A percentile compares a stretch with the other conserved stretches of the same genome.
phyloP scores from a whole-genome alignment of 2,329 filamentous ascomycete genomes.

The Sporothrix luriei region DNA sequence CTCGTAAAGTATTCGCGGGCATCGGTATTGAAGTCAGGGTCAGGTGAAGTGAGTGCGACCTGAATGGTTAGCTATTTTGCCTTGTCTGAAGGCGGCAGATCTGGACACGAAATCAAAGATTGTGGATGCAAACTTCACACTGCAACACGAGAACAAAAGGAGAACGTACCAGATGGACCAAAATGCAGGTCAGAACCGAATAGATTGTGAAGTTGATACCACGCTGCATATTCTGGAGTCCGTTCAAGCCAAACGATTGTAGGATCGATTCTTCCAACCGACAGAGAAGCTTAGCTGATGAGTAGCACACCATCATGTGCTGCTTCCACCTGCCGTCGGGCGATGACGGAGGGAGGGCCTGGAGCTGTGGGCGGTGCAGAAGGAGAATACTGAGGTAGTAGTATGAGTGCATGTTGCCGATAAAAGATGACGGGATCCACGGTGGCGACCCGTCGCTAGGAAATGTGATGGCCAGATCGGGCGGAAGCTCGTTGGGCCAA shows the following conservation, averaged over 20 bases:
- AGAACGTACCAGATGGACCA: conserved; percentile 81
- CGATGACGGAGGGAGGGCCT: conserved; percentile 71
- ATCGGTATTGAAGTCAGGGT: conserved; percentile 82
- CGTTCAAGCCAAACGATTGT: conserved; percentile 73
- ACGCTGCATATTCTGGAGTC: conserved; percentile 86
- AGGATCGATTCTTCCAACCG: conserved; percentile 83
- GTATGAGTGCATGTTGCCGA: conserved; percentile 87
- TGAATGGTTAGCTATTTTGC: conserved; percentile 43
- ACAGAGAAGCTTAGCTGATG: conserved; percentile 81
- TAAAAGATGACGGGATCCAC: conserved; percentile 82
- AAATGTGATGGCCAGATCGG: conserved; percentile 76
- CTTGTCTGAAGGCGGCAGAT: conserved; percentile 17
- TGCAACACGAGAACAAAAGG: background rate
- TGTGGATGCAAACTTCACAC: background rate
- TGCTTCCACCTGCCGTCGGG: conserved; percentile 79
- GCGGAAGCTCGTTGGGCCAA: conserved; percentile 76
- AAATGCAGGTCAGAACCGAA: conserved; percentile 83
- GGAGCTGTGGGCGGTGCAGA: conserved; percentile 82
- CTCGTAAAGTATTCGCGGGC: conserved; percentile 87
- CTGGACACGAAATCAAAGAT: conserved; percentile 1
- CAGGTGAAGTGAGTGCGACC: conserved; percentile 91
- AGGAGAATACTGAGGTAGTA: conserved; percentile 84
- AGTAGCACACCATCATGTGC: conserved; percentile 84
- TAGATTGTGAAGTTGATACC: conserved; percentile 98
- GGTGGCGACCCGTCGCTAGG: conserved; percentile 77